phyloP scores from a whole-genome alignment of 164 flowering plant species.

The Liquidambar formosana region DNA sequence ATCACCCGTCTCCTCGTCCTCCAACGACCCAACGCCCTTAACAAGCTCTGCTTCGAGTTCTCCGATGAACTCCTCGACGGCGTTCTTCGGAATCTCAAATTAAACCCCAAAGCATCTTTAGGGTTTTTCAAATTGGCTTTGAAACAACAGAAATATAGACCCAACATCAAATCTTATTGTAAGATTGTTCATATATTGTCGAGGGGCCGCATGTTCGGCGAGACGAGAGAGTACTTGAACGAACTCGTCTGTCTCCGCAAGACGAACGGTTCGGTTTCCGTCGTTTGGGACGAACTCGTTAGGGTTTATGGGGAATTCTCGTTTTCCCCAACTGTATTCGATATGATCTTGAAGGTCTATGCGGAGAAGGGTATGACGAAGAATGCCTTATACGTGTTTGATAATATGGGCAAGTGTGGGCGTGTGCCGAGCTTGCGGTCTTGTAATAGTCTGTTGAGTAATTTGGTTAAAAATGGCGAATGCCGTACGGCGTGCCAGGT shows the following conservation, averaged over 20 bases:
- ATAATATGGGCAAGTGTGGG: conserved; percentile 71
- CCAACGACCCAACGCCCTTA: conserved; percentile 45
- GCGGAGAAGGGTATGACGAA: conserved; percentile 60
- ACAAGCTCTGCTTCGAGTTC: conserved; percentile 47
- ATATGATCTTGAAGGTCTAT: conserved; percentile 76
- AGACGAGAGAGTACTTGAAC: conserved; percentile 46
- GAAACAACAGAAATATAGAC: conserved; percentile 51
- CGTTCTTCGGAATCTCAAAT: conserved; percentile 52
- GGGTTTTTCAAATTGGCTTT: conserved; percentile 61
- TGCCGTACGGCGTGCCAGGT: conserved; percentile 37
- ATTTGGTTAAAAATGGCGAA: conserved; percentile 53
- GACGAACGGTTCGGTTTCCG: conserved; percentile 19
- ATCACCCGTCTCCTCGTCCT: conserved; percentile 63
- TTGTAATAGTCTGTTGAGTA: conserved; percentile 77
- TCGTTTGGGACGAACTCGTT: conserved; percentile 60
- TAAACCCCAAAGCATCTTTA: conserved; percentile 55
- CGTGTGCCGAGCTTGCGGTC: conserved; percentile 71
- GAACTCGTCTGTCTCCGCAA: conserved; percentile 42
- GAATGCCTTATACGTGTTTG: conserved; percentile 81
- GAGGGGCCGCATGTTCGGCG: conserved; percentile 59
- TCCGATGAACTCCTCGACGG: conserved; percentile 61
- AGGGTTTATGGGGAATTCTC: conserved; percentile 60
- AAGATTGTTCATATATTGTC: conserved; percentile 73
- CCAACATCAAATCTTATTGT: conserved; percentile 55
- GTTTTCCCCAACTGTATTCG: conserved; percentile 76